These are phyloP conservation scores for Lactarius sp. DNA, from an alignment of 768 basidiomycete genomes.

Conservation along the genomic window DNA sequence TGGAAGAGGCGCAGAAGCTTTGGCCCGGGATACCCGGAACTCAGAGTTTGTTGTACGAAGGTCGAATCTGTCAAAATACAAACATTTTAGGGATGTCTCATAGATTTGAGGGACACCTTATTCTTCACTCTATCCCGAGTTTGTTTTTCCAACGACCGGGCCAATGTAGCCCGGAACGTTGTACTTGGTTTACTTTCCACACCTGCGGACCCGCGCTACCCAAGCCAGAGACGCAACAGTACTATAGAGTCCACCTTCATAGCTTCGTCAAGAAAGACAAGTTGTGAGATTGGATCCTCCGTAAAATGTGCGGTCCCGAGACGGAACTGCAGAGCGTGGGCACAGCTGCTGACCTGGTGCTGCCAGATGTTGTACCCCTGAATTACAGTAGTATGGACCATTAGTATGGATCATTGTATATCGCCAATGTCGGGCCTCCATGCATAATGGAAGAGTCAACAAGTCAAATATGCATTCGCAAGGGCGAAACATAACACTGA, in stretches of 20 bases:
- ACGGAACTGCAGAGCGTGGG: constrained; percentile 70
- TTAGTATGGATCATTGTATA: no score
- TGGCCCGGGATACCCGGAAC: constrained; percentile 82
- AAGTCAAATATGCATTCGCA: no score
- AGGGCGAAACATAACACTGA: no score
- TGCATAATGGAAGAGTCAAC: no score
- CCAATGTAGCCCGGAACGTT: constrained; percentile 84
- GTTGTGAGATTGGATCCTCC: constrained; percentile 70
- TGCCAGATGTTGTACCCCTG: constrained; percentile 27
- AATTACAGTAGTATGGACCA: no score
- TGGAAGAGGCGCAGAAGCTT: constrained; percentile 88
- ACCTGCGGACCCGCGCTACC: constrained; percentile 39
- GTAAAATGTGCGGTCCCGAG: constrained; percentile 81
- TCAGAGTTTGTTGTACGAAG: constrained; percentile 87
- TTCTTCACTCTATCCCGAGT: constrained; percentile 77
- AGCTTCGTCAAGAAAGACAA: constrained; percentile 84
- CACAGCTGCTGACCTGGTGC: constrained; percentile 68
- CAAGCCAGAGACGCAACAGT: not conserved
- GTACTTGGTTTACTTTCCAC: constrained; percentile 43
- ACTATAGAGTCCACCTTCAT: constrained; percentile 63
- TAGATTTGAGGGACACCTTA: constrained; percentile 31
- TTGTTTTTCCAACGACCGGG: constrained; percentile 75
- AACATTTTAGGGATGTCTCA: not conserved
- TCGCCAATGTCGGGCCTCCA: no score
- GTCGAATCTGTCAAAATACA: constrained; percentile 58